Conservation (phyloP, 164 flowering plant species). For the Piper longum region DNA sequence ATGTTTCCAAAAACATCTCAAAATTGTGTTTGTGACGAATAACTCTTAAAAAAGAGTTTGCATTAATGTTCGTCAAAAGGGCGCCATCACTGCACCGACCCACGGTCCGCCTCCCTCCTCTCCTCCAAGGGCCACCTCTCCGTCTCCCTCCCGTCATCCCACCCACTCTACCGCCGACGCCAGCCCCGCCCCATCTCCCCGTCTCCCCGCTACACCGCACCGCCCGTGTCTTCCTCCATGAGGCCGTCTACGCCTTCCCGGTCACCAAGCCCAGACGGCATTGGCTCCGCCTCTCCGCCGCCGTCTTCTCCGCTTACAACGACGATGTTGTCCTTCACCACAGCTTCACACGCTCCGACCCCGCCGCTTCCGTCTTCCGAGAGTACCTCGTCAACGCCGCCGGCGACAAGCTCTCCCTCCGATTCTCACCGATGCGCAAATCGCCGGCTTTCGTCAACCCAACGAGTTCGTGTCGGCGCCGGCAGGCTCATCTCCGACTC, state of each 20-base stretch:
- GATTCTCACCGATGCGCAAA: constrained; percentile 32
- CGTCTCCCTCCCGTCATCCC: constrained; percentile 15
- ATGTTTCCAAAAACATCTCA: too few species aligned
- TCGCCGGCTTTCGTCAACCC: constrained; percentile 50
- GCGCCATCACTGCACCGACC: constrained; percentile 16
- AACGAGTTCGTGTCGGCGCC: constrained; percentile 71
- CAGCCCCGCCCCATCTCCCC: constrained; percentile 6
- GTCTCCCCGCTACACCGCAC: constrained; percentile 12
- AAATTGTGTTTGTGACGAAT: too few species aligned
- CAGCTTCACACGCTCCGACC: constrained; percentile 17
- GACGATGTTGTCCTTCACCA: constrained; percentile 35
- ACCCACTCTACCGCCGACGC: constrained; percentile 24
- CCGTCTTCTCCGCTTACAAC: constrained; percentile 38
- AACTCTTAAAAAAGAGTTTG: too few species aligned
- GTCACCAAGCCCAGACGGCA: constrained; percentile 47
- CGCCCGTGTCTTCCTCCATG: constrained; percentile 33
- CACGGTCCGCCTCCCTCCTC: constrained; percentile 31
- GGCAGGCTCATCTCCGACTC: constrained; percentile 29
- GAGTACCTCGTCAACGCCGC: constrained; percentile 54
- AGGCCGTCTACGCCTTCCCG: constrained; percentile 39
- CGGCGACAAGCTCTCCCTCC: constrained; percentile 20
- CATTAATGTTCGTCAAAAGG: constrained; percentile 4
- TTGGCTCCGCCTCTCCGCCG: constrained; percentile 45
- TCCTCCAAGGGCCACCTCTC: constrained; percentile 35
- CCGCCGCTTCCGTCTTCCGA: constrained; percentile 12